Conservation (phyloP, 768 basidiomycete species). For the Lanmaoa rubissima region DNA sequence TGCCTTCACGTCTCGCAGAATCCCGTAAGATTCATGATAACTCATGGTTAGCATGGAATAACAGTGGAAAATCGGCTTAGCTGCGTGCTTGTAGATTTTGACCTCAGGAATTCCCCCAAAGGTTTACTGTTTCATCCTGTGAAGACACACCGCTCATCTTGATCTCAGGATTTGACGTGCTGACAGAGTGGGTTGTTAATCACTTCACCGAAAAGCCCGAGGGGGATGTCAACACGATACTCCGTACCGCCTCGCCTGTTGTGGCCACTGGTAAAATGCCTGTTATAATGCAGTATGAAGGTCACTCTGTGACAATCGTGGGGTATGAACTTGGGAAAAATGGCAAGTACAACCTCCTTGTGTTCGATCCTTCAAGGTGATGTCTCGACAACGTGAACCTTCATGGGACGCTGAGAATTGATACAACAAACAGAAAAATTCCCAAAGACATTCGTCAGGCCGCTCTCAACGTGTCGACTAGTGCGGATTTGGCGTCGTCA, state of each 20-base stretch:
- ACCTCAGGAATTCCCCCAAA: slow-evolving; percentile 41
- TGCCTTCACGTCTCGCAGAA: slow-evolving; percentile 73
- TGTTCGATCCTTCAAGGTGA: slow-evolving; percentile 77
- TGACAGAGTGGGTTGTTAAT: slow-evolving; percentile 71
- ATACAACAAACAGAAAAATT: slow-evolving; percentile 12
- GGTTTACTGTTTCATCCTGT: slow-evolving; percentile 35
- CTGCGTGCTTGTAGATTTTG: slow-evolving; percentile 64
- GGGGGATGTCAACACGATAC: slow-evolving; percentile 48
- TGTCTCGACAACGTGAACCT: slow-evolving; percentile 14
- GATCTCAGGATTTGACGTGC: slow-evolving; percentile 39
- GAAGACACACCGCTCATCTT: not conserved
- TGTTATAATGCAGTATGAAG: slow-evolving; percentile 75
- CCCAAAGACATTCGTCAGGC: slow-evolving; percentile 17
- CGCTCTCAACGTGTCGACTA: slow-evolving; percentile 14
- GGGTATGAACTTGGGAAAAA: slow-evolving; percentile 72
- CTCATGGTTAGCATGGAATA: not conserved
- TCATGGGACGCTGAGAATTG: not conserved
- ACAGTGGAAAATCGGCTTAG: slow-evolving; percentile 32
- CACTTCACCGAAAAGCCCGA: slow-evolving; percentile 56
- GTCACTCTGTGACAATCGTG: slow-evolving; percentile 85
- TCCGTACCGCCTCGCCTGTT: slow-evolving; percentile 53
- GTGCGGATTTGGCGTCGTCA: slow-evolving; percentile 10
- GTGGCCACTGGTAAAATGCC: slow-evolving; percentile 67
- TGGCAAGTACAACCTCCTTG: slow-evolving; percentile 60
- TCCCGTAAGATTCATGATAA: slow-evolving; percentile 60